Evolutionary conservation across 2,329 filamentous ascomycete genomes (phyloP).

Genomic region (Camptophora hylomeconis): DNA sequence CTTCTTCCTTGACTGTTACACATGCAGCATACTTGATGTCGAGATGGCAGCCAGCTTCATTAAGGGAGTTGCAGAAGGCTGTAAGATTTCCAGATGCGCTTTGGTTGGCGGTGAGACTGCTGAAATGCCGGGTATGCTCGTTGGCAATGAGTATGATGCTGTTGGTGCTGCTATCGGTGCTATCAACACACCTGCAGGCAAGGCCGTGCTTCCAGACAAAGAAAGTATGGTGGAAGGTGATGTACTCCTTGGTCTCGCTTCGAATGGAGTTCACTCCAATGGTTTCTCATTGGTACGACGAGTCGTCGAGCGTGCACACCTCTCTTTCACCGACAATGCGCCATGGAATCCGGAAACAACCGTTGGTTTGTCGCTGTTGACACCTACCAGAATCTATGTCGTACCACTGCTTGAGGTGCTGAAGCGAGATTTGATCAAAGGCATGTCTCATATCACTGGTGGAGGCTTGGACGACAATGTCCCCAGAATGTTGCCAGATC

Average conservation of each 20-base stretch:
- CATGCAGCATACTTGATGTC: slow-evolving; percentile 76
- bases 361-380: slow-evolving; percentile 66
- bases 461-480: slow-evolving; percentile 90
- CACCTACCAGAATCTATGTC: slow-evolving; percentile 90
- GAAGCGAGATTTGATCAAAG: slow-evolving; percentile 59
- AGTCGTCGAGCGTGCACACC: slow-evolving; percentile 60
- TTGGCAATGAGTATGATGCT: slow-evolving; percentile 79
- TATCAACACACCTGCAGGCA: slow-evolving; percentile 42
- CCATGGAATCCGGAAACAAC: slow-evolving; percentile 54
- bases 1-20: slow-evolving; percentile 97
- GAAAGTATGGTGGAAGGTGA: slow-evolving; percentile 69
- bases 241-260: slow-evolving; percentile 71
- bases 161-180: slow-evolving; percentile 83
- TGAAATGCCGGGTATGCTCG: slow-evolving; percentile 95
- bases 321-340: slow-evolving; percentile 57
- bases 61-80: slow-evolving; percentile 77
- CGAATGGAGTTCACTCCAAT: slow-evolving; percentile 85
- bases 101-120: slow-evolving; percentile 96
- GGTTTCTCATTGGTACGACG: slow-evolving; percentile 93
- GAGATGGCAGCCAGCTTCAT: slow-evolving; percentile 73
- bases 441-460: slow-evolving; percentile 92
- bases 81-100: slow-evolving; percentile 70
- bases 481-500: slow-evolving; percentile 73
- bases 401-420: slow-evolving; percentile 58
- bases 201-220: slow-evolving; percentile 60